Percentiles rank a stretch among this genome's conserved stretches.
Evolutionary conservation across 2,329 filamentous ascomycete species (phyloP).

Genomic region (Epichloe coenophiala): DNA sequence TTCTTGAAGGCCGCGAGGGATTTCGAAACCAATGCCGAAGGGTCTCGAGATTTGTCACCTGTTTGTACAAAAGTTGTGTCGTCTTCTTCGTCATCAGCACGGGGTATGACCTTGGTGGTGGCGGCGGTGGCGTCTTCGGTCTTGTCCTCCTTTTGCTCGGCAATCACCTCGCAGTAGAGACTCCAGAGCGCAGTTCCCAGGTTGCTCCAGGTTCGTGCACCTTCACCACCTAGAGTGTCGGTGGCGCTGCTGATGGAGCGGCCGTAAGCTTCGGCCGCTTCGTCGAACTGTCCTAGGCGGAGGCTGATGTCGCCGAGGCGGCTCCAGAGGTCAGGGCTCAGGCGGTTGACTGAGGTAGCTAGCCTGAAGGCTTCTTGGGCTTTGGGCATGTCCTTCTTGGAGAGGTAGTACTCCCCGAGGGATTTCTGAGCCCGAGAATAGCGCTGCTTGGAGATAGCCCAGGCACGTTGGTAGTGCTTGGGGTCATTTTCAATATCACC

Average conservation of each 20-base stretch:
- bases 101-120: conserved; percentile 9
- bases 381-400: conserved; percentile 48
- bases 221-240: conserved; percentile 60
- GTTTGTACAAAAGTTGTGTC: conserved; percentile 10
- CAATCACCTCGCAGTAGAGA: conserved; percentile 42
- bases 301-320: conserved; percentile 80
- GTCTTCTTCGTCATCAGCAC: conserved; percentile 15
- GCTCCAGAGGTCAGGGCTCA: conserved; percentile 79
- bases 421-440: conserved; percentile 83
- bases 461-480: conserved; percentile 68
- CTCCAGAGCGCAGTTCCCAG: conserved; percentile 72
- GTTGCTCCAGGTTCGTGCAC: conserved; percentile 91
- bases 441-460: conserved; percentile 67
- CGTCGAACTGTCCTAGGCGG: conserved; percentile 60
- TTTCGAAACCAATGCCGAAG: conserved; percentile 52
- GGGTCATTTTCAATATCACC: conserved; percentile 74
- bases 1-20: conserved; percentile 77
- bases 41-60: conserved; percentile 26
- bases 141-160: conserved; percentile 21
- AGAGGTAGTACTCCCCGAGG: conserved; percentile 65
- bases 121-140: conserved; percentile 11
- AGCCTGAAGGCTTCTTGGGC: conserved; percentile 68
- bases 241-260: conserved; percentile 56
- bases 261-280: conserved; percentile 72
- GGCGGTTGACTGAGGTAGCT: conserved; percentile 64